Conservation (phyloP, 257 asterid genomes). For the Solanum corneliomulleri region DNA sequence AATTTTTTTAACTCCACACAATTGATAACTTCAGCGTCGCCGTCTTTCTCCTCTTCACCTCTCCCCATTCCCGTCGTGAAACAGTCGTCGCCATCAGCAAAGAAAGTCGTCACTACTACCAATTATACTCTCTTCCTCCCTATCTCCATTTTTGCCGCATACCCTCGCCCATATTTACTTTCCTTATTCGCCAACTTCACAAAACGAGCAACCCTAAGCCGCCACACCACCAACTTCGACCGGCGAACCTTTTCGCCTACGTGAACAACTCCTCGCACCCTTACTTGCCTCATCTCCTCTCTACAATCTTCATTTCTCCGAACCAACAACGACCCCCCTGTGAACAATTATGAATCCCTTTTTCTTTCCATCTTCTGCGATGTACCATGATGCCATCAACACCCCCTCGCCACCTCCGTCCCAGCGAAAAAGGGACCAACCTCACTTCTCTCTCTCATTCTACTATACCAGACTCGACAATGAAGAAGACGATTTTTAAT, state of each 20-base stretch:
- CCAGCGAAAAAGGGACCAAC: background rate
- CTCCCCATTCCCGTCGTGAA: too few relatives aligned
- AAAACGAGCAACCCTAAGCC: background rate
- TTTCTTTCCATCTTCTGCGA: background rate
- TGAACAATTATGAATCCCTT: background rate
- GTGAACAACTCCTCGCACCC: background rate
- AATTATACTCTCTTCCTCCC: background rate
- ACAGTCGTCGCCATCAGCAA: background rate
- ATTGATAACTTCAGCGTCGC: too few relatives aligned
- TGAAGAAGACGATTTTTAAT: too few relatives aligned
- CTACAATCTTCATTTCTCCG: background rate
- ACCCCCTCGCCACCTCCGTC: background rate
- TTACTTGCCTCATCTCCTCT: background rate
- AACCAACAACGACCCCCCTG: background rate
- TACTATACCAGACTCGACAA: too few relatives aligned
- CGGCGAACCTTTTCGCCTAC: too few relatives aligned
- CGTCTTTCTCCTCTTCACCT: too few relatives aligned
- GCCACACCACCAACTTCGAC: background rate
- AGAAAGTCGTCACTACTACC: background rate
- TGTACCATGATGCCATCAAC: background rate
- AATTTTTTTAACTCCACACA: too few relatives aligned
- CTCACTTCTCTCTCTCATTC: background rate
- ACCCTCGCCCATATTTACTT: background rate
- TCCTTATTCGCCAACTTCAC: background rate
- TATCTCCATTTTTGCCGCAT: background rate